Conservation (phyloP, 2,329 filamentous ascomycete species). For the Alternaria infectoria region DNA sequence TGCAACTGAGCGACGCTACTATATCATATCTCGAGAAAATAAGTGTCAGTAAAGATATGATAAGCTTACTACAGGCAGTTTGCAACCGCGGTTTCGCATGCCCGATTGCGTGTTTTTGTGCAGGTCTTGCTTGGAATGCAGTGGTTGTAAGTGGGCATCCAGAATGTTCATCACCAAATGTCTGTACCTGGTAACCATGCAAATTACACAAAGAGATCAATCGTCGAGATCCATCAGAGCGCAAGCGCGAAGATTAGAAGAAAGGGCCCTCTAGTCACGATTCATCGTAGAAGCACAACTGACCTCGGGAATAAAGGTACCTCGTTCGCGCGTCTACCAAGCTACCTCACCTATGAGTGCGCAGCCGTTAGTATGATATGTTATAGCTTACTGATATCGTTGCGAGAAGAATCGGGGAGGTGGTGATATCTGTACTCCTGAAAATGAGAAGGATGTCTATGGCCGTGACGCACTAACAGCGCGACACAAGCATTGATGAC, state of each 20-base stretch:
- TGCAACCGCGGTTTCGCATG: background rate
- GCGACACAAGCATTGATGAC: conserved; percentile 28
- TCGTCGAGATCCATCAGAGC: background rate
- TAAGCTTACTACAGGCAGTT: background rate
- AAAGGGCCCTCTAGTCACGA: background rate
- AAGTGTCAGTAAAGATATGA: background rate
- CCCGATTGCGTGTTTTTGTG: background rate
- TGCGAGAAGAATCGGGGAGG: background rate
- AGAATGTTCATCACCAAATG: background rate
- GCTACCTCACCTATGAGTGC: background rate
- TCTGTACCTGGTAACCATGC: background rate
- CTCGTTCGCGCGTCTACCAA: background rate
- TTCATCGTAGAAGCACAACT: background rate
- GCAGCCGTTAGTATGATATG: background rate
- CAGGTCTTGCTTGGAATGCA: background rate
- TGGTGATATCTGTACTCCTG: background rate
- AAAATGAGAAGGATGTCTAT: background rate
- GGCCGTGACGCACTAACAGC: conserved; percentile 5
- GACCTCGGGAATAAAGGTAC: background rate
- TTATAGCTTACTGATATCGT: background rate
- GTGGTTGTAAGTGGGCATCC: background rate
- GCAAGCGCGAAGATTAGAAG: background rate
- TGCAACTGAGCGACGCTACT: background rate
- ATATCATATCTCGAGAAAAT: background rate
- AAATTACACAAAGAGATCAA: background rate